These are phyloP conservation scores for Salinomyces thailandicus DNA, from an alignment of 2,329 filamentous ascomycete genomes.

Conservation along the genomic window DNA sequence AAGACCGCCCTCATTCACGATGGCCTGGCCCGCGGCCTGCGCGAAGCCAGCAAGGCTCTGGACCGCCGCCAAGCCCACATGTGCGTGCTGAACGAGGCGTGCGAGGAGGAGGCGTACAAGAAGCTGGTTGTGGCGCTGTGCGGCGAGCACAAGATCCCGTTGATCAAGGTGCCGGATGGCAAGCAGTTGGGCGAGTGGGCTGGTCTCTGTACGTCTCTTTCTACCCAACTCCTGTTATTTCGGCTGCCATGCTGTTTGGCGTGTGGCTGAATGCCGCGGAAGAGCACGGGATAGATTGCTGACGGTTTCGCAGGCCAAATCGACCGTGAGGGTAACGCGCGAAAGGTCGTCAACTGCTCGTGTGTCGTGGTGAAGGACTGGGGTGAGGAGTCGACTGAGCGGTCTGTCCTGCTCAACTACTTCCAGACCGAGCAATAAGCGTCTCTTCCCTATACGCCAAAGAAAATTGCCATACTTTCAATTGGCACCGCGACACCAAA, in stretches of 20 bases:
- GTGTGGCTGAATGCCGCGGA: too few species aligned
- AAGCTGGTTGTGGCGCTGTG: slow-evolving; percentile 98
- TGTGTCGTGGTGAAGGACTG: slow-evolving; percentile 99
- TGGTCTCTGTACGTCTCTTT: slow-evolving; percentile 76
- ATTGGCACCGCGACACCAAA: not conserved
- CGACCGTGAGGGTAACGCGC: slow-evolving; percentile 97
- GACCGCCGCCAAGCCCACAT: slow-evolving; percentile 98
- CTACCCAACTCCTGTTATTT: not conserved
- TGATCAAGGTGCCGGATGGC: slow-evolving; percentile 99
- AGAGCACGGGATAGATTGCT: not conserved
- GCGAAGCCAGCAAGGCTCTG: slow-evolving; percentile 96
- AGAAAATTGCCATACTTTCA: not conserved
- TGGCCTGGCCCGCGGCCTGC: slow-evolving; percentile 94
- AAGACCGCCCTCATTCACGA: slow-evolving; percentile 99
- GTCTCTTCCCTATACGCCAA: not conserved
- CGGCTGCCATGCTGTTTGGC: too few species aligned
- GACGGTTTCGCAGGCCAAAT: slow-evolving; percentile 60
- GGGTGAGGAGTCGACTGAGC: slow-evolving; percentile 99
- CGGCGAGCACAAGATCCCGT: slow-evolving; percentile 98
- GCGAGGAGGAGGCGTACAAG: slow-evolving; percentile 99
- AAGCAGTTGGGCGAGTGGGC: slow-evolving; percentile 99
- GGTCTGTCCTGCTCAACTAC: slow-evolving; percentile 98
- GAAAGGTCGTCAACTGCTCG: slow-evolving; percentile 99
- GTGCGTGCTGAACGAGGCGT: slow-evolving; percentile 99
- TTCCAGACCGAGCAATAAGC: slow-evolving; percentile 72